A percentile compares a stretch with the other conserved stretches of the same genome.
Conservation (phyloP, 257 asterid genomes). For the Nicotiana obtusifolia region DNA sequence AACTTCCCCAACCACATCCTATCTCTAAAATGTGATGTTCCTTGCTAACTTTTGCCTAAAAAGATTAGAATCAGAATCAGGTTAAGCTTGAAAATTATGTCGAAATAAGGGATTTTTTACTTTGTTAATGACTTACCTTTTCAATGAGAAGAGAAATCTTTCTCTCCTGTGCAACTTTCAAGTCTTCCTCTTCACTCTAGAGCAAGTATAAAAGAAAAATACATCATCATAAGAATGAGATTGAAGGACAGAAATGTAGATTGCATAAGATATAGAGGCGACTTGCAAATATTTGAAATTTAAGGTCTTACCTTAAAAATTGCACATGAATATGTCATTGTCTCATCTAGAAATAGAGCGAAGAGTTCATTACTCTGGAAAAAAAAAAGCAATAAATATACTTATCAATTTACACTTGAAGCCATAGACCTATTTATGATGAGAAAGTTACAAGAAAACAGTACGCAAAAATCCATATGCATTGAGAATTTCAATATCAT, state of each 20-base stretch:
- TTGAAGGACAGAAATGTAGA: background rate
- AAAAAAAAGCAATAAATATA: constrained; percentile 6
- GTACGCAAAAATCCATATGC: background rate
- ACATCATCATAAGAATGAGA: background rate
- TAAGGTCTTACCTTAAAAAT: constrained; percentile 56
- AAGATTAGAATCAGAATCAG: background rate
- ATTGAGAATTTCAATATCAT: background rate
- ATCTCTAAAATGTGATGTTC: constrained; percentile 78
- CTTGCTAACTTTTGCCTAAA: constrained; percentile 62
- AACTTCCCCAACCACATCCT: constrained; percentile 95
- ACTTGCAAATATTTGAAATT: background rate
- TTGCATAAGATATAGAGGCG: background rate
- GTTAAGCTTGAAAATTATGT: background rate
- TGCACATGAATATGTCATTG: constrained; percentile 91
- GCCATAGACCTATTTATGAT: background rate
- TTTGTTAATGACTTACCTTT: constrained; percentile 35
- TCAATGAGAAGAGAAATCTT: constrained; percentile 71
- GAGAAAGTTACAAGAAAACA: background rate
- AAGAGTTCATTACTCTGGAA: constrained; percentile 96
- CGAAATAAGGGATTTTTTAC: background rate
- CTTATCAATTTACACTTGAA: background rate
- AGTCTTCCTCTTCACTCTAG: constrained; percentile 68
- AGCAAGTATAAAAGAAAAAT: background rate
- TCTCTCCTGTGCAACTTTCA: constrained; percentile 73
- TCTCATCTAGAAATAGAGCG: constrained; percentile 51